phyloP scores from a whole-genome alignment of 2,329 filamentous ascomycete species.

The Xylaria multiplex region DNA sequence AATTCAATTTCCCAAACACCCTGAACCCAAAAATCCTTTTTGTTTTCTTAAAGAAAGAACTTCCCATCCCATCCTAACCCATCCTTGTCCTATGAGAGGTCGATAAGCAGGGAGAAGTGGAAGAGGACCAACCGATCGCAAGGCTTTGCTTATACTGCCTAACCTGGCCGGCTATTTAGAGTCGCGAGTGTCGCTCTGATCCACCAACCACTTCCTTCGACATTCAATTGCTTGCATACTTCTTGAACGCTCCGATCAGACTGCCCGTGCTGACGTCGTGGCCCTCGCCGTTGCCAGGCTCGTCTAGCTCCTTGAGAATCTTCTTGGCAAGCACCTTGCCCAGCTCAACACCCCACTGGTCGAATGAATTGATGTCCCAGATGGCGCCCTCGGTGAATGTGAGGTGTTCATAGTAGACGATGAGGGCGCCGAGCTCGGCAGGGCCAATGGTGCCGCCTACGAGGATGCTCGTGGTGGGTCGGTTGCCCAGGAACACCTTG shows the following conservation, averaged over 20 bases:
- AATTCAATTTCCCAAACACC: constrained; percentile 2
- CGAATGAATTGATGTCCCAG: constrained; percentile 99
- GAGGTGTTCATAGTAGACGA: constrained; percentile 98
- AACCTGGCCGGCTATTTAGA: constrained; percentile 27
- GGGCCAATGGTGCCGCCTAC: constrained; percentile 92
- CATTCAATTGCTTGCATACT: constrained; percentile 64
- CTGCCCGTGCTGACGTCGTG: constrained; percentile 92
- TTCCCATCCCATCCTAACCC: not conserved
- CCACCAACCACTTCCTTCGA: constrained; percentile 18
- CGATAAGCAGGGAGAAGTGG: not conserved
- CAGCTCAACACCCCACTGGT: constrained; percentile 99
- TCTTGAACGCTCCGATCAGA: constrained; percentile 92
- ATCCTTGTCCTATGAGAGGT: not conserved
- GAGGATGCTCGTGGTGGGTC: constrained; percentile 94
- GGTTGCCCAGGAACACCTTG: constrained; percentile 99
- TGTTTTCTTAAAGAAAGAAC: not conserved
- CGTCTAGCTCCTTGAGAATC: constrained; percentile 85
- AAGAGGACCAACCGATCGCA: not conserved
- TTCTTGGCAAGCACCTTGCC: constrained; percentile 97
- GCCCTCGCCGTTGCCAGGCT: constrained; percentile 72
- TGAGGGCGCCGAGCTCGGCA: constrained; percentile 90
- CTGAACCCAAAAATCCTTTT: not conserved
- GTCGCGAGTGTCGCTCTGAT: constrained; percentile 27
- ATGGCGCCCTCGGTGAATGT: constrained; percentile 97
- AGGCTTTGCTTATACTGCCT: not conserved